A percentile compares a stretch with the other conserved stretches of the same genome.
These are phyloP conservation scores for Medicago lupulina DNA, from an alignment of 306 rosid genomes.

Conservation along the genomic window DNA sequence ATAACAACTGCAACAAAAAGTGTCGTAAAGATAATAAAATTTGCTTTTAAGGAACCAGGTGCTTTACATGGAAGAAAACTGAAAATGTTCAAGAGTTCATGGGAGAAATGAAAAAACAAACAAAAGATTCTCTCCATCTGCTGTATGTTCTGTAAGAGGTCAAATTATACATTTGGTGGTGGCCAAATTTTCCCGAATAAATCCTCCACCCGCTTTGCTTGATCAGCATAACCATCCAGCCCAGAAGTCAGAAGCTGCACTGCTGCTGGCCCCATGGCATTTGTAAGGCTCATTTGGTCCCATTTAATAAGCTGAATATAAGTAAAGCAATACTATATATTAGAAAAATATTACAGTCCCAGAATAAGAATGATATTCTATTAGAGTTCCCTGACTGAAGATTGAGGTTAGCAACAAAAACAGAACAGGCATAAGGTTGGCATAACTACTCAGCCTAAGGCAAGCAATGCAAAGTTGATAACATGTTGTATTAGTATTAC, in stretches of 20 bases:
- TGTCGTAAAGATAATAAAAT: background rate
- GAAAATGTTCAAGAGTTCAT: slow-evolving; percentile 23
- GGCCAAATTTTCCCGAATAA: slow-evolving; percentile 91
- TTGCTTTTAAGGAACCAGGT: background rate
- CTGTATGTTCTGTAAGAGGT: background rate
- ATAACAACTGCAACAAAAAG: background rate
- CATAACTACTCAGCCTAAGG: slow-evolving; percentile 14
- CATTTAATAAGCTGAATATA: slow-evolving; percentile 74
- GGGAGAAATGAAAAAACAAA: background rate
- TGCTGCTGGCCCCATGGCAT: slow-evolving; percentile 88
- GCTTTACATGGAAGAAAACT: slow-evolving; percentile 32
- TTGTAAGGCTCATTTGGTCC: slow-evolving; percentile 77
- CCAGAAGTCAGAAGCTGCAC: slow-evolving; percentile 85
- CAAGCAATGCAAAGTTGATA: background rate
- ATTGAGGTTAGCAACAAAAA: slow-evolving; percentile 32
- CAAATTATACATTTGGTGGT: slow-evolving; percentile 87
- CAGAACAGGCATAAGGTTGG: background rate
- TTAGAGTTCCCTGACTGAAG: slow-evolving; percentile 19
- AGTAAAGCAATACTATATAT: slow-evolving; percentile 17
- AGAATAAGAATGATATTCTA: slow-evolving; percentile 9
- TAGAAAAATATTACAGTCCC: background rate
- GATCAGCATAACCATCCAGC: slow-evolving; percentile 79
- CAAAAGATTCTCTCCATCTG: slow-evolving; percentile 3
- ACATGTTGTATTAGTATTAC: background rate
- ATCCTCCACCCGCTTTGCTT: slow-evolving; percentile 88